Conservation (phyloP, 208 protist genomes). For the Balamuthia mandrillaris region DNA sequence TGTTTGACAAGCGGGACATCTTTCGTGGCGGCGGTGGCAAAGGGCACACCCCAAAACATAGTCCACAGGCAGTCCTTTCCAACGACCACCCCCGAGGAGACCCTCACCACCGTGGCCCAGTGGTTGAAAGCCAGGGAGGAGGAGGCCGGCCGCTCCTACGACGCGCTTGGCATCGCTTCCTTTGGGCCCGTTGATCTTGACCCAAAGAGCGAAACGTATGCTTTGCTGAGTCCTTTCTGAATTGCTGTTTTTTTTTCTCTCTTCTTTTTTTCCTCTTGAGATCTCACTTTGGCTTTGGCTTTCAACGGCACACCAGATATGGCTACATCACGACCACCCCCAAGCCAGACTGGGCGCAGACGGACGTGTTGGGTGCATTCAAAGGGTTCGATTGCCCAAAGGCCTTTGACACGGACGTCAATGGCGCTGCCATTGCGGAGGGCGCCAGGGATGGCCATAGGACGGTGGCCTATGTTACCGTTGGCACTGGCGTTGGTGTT, state of each 20-base stretch:
- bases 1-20: constrained; percentile 13
- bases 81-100: constrained; percentile 8
- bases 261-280: not conserved
- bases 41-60: not conserved
- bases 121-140: too few species aligned
- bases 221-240: not conserved
- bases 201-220: constrained; percentile 12
- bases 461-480: constrained; percentile 69
- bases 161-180: constrained; percentile 63
- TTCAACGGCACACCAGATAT: constrained; percentile 43
- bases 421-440: constrained; percentile 66
- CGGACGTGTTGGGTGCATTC: constrained; percentile 52
- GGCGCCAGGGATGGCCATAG: constrained; percentile 12
- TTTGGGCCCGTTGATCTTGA: constrained; percentile 71
- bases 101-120: too few species aligned
- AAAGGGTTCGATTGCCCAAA: constrained; percentile 1
- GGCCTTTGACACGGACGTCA: constrained; percentile 73
- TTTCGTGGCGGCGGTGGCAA: not conserved
- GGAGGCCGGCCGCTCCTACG: too few species aligned
- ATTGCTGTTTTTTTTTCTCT: not conserved
- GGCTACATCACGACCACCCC: constrained; percentile 74
- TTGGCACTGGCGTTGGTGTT: constrained; percentile 75
- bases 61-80: not conserved
- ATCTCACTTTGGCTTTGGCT: not conserved
- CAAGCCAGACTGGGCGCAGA: constrained; percentile 63